phyloP scores from a whole-genome alignment of 2,329 filamentous ascomycete genomes.

The Podosphaera fusca region DNA sequence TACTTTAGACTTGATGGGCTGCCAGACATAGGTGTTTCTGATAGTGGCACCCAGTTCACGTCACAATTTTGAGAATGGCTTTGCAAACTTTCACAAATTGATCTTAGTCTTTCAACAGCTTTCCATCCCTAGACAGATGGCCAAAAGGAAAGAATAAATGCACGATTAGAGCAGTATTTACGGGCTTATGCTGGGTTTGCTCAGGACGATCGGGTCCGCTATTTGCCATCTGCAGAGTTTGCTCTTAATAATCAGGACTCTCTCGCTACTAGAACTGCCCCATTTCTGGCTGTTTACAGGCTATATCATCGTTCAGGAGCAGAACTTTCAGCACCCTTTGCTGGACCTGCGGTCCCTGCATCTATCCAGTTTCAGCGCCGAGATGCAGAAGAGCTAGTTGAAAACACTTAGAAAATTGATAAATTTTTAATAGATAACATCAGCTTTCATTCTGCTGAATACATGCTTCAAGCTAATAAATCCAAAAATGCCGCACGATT shows the following conservation, averaged over 20 bases:
- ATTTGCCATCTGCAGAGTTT: slow-evolving; percentile 6
- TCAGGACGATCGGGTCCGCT: slow-evolving; percentile 6
- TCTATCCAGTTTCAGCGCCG: neutral
- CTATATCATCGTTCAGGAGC: neutral
- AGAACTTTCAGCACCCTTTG: neutral
- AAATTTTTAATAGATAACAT: neutral
- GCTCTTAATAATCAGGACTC: slow-evolving; percentile 4
- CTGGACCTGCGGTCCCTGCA: neutral
- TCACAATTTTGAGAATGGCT: slow-evolving; percentile 5
- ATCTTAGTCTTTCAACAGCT: slow-evolving; percentile 3
- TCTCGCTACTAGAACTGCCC: slow-evolving; percentile 2
- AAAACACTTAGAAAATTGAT: neutral
- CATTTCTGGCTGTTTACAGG: slow-evolving; percentile 6
- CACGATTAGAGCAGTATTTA: slow-evolving; percentile 4
- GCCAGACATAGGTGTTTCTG: slow-evolving; percentile 3
- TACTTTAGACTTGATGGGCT: slow-evolving; percentile 1
- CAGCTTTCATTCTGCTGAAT: neutral
- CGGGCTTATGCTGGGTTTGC: slow-evolving; percentile 4
- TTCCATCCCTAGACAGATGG: slow-evolving; percentile 7
- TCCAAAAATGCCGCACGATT: neutral
- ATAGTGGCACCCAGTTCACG: slow-evolving; percentile 5
- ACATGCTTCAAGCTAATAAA: neutral
- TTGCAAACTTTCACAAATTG: slow-evolving; percentile 1
- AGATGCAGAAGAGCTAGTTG: neutral
- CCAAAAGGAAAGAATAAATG: slow-evolving; percentile 5